Evolutionary conservation across 345 rosid species (phyloP), one percentile per base, ranked within the genome.

Genomic region (Physaria fendleri): DNA sequence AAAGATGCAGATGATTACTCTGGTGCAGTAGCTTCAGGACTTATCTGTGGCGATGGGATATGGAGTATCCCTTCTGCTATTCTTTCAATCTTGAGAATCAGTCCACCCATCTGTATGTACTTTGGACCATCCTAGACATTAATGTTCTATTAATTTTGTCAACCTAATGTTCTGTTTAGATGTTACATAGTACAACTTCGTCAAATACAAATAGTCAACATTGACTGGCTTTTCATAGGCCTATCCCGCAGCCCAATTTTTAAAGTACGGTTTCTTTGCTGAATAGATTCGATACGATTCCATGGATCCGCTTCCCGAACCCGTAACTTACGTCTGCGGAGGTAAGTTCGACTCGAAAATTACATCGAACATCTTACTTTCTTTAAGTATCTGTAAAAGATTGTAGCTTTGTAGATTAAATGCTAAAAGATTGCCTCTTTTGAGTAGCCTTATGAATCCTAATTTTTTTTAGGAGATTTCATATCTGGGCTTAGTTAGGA

Each of bases 221-320:
- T n/a, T 20, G 42, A 33, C n/a, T 8, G 11, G 24, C 17, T 0
- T 4, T 8, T 40, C 1, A 40, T 27, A 3, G 3, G 8, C 20
- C 11, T 12, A 10, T 21, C 3, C 15, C 22, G 24, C 11, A 5
- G 23, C 59, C 32, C 59, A 55, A 14, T 10, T 24, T 23, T 39
- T 13, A 13, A 33, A 10, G 52, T 27, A 2, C 33, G 37, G 10
- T 32, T 34, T 45, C 4, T 48, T 47, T 35, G 38, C 14, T 18
- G 32, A 37, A 22, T 21, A 62, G 66, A 49, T 38, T 15, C 22
- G 34, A 43, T n/a, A 50, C 16, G 20, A 52, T 6, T 22, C 22
- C 37, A 88, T 85, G 96, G 96, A 88, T 77, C 82, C 95, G 39
- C 77, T 68, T 28, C 91, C 87, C 0, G 97, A 89, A 56, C 95